Conservation (phyloP, 192 early-diverging fungal genomes). For the Umbelopsis vinacea region DNA sequence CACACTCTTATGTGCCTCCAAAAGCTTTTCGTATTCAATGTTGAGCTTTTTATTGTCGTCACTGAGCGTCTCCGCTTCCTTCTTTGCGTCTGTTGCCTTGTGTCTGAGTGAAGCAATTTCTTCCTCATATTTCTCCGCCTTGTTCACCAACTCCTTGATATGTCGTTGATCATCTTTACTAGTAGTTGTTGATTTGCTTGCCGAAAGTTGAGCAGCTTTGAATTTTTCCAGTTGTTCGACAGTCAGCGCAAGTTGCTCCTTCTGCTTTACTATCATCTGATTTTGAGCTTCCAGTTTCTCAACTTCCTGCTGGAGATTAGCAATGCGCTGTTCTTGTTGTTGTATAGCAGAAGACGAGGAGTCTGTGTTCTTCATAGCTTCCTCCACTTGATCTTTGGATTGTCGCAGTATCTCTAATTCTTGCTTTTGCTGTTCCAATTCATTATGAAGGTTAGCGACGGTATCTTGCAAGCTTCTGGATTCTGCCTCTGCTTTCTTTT, state of each 20-base stretch:
- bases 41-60: constrained; percentile 58
- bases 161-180: constrained; percentile 20
- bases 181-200: neutral
- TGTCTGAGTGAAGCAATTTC: constrained; percentile 48
- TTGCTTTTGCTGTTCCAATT: constrained; percentile 27
- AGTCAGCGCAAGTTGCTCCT: constrained; percentile 29
- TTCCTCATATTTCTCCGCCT: constrained; percentile 43
- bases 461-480: constrained; percentile 21
- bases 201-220: constrained; percentile 16
- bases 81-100: constrained; percentile 52
- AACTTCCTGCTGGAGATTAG: constrained; percentile 46
- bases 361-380: constrained; percentile 3
- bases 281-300: constrained; percentile 51
- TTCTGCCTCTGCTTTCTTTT: constrained; percentile 39
- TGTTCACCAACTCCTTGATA: constrained; percentile 32
- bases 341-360: neutral
- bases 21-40: constrained; percentile 54
- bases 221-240: constrained; percentile 6
- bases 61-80: constrained; percentile 52
- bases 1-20: constrained; percentile 66
- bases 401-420: constrained; percentile 21
- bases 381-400: constrained; percentile 39
- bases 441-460: constrained; percentile 36
- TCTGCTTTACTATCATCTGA: constrained; percentile 40
- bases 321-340: constrained; percentile 25